Conservation (phyloP, 2,329 filamentous ascomycete genomes). For the Diplodia sapinea region DNA sequence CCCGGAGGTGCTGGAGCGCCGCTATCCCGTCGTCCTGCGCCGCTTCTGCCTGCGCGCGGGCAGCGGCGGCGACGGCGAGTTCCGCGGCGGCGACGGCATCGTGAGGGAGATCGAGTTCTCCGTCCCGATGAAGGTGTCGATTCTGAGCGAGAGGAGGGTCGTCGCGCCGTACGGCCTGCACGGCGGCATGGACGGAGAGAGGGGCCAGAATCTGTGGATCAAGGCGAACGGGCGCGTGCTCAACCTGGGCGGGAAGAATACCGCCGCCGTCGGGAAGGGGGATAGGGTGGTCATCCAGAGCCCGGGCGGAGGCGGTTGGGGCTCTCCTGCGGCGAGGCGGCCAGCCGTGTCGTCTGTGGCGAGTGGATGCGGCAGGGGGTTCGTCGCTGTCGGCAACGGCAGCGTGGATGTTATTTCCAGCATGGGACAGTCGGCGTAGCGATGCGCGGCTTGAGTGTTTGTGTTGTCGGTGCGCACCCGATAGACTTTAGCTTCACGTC, state of each 20-base stretch:
- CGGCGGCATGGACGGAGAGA: conserved; percentile 39
- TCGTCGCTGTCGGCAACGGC: not conserved
- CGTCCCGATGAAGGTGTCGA: conserved; percentile 43
- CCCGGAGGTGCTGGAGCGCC: conserved; percentile 45
- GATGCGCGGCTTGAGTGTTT: too few relatives aligned
- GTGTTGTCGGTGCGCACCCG: too few relatives aligned
- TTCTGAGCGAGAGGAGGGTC: conserved; percentile 48
- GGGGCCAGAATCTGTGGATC: conserved; percentile 34
- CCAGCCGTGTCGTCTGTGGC: too few relatives aligned
- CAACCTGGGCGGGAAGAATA: conserved; percentile 43
- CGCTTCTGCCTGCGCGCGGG: conserved; percentile 41
- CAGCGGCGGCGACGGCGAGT: conserved; percentile 42
- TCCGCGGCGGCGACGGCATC: conserved; percentile 41
- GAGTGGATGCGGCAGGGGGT: not conserved
- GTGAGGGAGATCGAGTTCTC: conserved; percentile 47
- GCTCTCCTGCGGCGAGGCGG: not conserved
- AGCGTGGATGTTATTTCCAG: not conserved
- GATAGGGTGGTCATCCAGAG: conserved; percentile 36
- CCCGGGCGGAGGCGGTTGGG: not conserved
- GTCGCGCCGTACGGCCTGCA: conserved; percentile 46
- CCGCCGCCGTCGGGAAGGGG: conserved; percentile 41
- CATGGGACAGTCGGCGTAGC: not conserved
- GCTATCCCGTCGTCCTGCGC: conserved; percentile 45
- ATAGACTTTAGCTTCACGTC: too few relatives aligned
- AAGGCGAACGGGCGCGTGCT: conserved; percentile 38